A percentile compares a stretch with the other conserved stretches of the same genome.
These are phyloP conservation scores for Leonotis leonurus DNA, from an alignment of 257 asterid species.

Conservation along the genomic window DNA sequence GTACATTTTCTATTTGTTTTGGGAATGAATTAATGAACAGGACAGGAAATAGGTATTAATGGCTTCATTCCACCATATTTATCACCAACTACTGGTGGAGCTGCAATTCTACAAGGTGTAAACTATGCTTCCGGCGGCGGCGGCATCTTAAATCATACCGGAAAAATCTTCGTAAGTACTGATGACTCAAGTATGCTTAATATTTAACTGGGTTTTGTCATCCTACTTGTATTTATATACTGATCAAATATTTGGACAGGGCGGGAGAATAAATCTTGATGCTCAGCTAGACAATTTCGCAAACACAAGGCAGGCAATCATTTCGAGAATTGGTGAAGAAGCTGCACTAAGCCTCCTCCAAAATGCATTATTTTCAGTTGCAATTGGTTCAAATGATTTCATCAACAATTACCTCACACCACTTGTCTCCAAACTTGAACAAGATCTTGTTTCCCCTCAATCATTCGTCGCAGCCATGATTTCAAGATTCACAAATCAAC, in stretches of 20 bases:
- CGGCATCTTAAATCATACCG: slow-evolving; percentile 64
- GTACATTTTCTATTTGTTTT: background rate
- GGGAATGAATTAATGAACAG: too few relatives aligned
- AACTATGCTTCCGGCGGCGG: slow-evolving; percentile 85
- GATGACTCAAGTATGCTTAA: too few relatives aligned
- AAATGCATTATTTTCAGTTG: slow-evolving; percentile 42
- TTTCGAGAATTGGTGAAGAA: slow-evolving; percentile 30
- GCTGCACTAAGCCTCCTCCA: slow-evolving; percentile 29
- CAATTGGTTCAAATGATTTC: slow-evolving; percentile 79
- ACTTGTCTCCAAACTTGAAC: slow-evolving; percentile 29
- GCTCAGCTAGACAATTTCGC: slow-evolving; percentile 79
- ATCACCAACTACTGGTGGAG: slow-evolving; percentile 58
- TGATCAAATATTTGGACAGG: slow-evolving; percentile 24
- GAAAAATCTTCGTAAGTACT: slow-evolving; percentile 48
- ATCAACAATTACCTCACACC: slow-evolving; percentile 66
- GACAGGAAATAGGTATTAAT: slow-evolving; percentile 42
- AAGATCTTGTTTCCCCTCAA: slow-evolving; percentile 35
- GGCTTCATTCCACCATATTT: slow-evolving; percentile 60
- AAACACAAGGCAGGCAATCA: slow-evolving; percentile 48
- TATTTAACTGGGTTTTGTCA: too few relatives aligned
- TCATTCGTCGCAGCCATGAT: slow-evolving; percentile 51
- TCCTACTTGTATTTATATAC: too few relatives aligned
- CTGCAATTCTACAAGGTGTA: slow-evolving; percentile 45
- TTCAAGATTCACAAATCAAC: slow-evolving; percentile 47
- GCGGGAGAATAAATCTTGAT: slow-evolving; percentile 66